Percentiles rank a stretch among this genome's conserved stretches.
Evolutionary conservation across 345 rosid species (phyloP).

Genomic region (Atalantia buxifolia): DNA sequence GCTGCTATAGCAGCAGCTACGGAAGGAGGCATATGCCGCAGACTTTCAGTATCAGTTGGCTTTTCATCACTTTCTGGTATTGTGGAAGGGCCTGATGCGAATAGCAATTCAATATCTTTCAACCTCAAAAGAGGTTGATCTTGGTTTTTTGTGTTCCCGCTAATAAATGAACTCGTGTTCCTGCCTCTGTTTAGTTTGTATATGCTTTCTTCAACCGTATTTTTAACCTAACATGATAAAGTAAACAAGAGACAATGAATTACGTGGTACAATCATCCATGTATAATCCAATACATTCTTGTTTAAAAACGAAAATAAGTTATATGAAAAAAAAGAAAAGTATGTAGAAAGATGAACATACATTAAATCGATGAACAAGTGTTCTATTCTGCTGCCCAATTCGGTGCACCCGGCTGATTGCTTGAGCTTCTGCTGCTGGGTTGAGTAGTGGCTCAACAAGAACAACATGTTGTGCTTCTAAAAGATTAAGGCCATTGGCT

Average conservation of each 20-base stretch:
- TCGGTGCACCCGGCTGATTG: conserved; percentile 89
- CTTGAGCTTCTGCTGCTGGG: conserved; percentile 98
- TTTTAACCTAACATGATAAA: conserved; percentile 48
- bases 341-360: conserved; percentile 29
- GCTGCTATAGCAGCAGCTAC: conserved; percentile 89
- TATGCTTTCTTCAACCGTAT: conserved; percentile 92
- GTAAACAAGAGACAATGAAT: conserved; percentile 10
- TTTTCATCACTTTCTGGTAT: conserved; percentile 36
- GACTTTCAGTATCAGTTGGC: conserved; percentile 30
- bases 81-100: conserved; percentile 34
- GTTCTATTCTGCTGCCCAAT: conserved; percentile 82
- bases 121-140: conserved; percentile 80
- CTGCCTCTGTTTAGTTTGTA: conserved; percentile 82
- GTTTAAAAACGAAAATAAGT: not conserved
- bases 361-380: conserved; percentile 85
- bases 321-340: not conserved
- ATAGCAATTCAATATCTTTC: conserved; percentile 76
- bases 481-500: conserved; percentile 93
- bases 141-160: conserved; percentile 85
- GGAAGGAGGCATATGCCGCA: conserved; percentile 72
- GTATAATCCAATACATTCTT: not conserved
- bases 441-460: conserved; percentile 91
- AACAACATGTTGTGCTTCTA: conserved; percentile 94
- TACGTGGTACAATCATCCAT: not conserved
- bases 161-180: conserved; percentile 53